phyloP scores from a whole-genome alignment of 805 yeast genomes.

The Geotrichum ghanense region DNA sequence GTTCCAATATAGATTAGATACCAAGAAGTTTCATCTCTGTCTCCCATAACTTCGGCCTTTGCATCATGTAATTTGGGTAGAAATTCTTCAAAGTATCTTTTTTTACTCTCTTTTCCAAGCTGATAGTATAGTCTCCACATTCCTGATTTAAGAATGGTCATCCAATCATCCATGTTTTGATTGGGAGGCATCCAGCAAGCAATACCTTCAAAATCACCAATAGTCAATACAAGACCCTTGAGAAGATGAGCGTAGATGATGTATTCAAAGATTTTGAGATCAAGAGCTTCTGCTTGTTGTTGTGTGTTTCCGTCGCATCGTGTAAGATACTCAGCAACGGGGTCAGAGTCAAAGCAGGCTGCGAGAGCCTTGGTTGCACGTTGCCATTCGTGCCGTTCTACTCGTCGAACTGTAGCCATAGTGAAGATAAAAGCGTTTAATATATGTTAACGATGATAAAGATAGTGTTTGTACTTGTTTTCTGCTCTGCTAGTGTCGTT shows the following conservation, averaged over 20 bases:
- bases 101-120: constrained; percentile 33
- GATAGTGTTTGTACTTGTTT: too few species aligned
- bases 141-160: constrained; percentile 16
- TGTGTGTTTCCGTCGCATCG: constrained; percentile 28
- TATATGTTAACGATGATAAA: too few species aligned
- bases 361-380: constrained; percentile 44
- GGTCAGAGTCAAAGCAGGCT: constrained; percentile 43
- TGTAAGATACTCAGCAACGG: constrained; percentile 40
- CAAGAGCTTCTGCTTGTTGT: constrained; percentile 30
- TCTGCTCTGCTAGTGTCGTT: too few species aligned
- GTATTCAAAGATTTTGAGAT: constrained; percentile 41
- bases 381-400: constrained; percentile 31
- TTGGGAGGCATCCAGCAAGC: constrained; percentile 26
- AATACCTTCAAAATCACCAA: constrained; percentile 38
- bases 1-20: constrained; percentile 50
- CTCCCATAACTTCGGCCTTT: constrained; percentile 33
- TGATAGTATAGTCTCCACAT: constrained; percentile 29
- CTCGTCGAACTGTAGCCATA: constrained; percentile 8
- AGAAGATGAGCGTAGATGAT: constrained; percentile 40
- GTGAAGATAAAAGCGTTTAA: too few species aligned
- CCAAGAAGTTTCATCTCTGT: constrained; percentile 35
- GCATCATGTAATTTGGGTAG: constrained; percentile 35
- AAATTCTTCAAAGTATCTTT: constrained; percentile 39
- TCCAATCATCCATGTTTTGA: constrained; percentile 16
- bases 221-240: constrained; percentile 39